Evolutionary conservation across 257 asterid genomes (phyloP), one percentile per base, ranked within the genome.

Genomic region (Jacaranda mimosifolia): DNA sequence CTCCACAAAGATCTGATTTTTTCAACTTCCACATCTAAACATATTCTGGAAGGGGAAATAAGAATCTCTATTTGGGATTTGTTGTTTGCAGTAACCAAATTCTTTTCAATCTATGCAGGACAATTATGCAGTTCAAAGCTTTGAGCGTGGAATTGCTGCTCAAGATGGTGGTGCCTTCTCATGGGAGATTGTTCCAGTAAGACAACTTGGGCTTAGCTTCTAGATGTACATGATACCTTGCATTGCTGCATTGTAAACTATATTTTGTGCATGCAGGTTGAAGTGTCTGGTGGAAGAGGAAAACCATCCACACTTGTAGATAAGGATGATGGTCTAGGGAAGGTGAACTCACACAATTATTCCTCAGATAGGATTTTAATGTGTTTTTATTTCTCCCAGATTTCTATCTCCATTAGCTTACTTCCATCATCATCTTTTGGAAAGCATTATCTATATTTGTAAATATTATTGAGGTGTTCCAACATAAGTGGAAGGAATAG

Each of bases 61-160:
- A 48, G 13, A 48, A 48, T 48, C 53, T 48, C 53, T 11, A 48
- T 48, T 48, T 9, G 12, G 13, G 53, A 3, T 48, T 11, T 12
- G 6, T 11, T 48, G 53, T 48, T 9, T 52, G 58, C 18, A 12
- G 4, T 10, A 14, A 1, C 32, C 26, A 2, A 39, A 39, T 18
- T 32, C 76, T 57, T 65, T 26, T 75, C 36, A 35, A 57, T 73
- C 70, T 43, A 42, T 49, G 74, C 87, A 91, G 97, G 97, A 91
- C 77, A 76, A 86, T 70, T 88, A 86, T 85, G 93, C 97, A 57
- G 68, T 91, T 77, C 93, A 89, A 65, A 91, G 97, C 83, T 91
- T 89, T 79, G 95, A 89, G 76, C 95, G 93, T 71, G 97, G 91
- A 65, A 89, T 89, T 81, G 92, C 95, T 83, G 97, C 97, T 78